A percentile compares a stretch with the other conserved stretches of the same genome.
phyloP scores from a whole-genome alignment of 352 stramenopile genomes.

The Plasmopara viticola region DNA sequence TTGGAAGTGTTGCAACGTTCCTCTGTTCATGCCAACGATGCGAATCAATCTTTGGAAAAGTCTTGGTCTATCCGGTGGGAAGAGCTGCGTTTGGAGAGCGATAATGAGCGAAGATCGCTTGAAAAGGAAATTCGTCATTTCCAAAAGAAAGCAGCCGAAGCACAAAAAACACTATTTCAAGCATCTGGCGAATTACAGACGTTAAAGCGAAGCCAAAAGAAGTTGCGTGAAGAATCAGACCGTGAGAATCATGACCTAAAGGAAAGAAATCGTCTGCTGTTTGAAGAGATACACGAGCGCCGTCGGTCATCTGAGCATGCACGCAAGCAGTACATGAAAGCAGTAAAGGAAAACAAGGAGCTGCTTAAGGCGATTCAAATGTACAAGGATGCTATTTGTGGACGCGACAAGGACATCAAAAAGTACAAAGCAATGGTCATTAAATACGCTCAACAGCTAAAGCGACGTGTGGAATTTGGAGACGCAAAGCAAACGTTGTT shows the following conservation, averaged over 20 bases:
- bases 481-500: constrained; percentile 71
- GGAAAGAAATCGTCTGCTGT: constrained; percentile 60
- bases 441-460: constrained; percentile 45
- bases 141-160: constrained; percentile 24
- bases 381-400: constrained; percentile 51
- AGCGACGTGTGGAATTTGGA: constrained; percentile 44
- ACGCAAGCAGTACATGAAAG: constrained; percentile 51
- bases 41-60: constrained; percentile 34
- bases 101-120: constrained; percentile 29
- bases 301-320: constrained; percentile 41
- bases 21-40: constrained; percentile 37
- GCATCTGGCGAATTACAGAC: constrained; percentile 23
- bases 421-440: constrained; percentile 45
- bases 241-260: constrained; percentile 42
- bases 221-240: constrained; percentile 16
- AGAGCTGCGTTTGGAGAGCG: constrained; percentile 36
- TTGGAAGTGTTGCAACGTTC: constrained; percentile 28
- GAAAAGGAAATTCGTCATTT: constrained; percentile 42
- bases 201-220: constrained; percentile 8
- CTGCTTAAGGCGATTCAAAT: constrained; percentile 53
- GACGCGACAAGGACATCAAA: constrained; percentile 64
- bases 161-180: constrained; percentile 31
- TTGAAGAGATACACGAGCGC: constrained; percentile 53
- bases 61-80: constrained; percentile 41
- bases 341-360: constrained; percentile 61